phyloP scores from a whole-genome alignment of 495 filamentous ascomycete genomes.

The Penicillium cinerascens region DNA sequence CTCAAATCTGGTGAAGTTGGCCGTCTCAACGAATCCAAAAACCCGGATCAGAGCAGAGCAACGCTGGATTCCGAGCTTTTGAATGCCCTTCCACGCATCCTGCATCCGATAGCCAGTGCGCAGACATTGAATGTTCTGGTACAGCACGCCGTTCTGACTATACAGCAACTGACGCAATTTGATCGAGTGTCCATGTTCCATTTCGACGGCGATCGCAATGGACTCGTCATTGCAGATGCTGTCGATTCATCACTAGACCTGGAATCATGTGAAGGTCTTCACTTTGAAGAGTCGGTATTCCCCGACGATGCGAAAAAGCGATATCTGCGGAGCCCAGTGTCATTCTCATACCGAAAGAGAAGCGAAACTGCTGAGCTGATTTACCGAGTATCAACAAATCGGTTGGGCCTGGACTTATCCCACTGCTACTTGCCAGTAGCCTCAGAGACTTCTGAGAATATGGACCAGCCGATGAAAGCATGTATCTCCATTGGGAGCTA shows the following conservation, averaged over 20 bases:
- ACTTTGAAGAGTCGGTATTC: conserved; percentile 82
- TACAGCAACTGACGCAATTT: conserved; percentile 78
- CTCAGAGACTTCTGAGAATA: conserved; percentile 57
- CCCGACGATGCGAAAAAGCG: conserved; percentile 69
- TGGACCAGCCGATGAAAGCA: conserved; percentile 66
- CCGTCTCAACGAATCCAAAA: neutral
- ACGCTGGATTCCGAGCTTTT: conserved; percentile 65
- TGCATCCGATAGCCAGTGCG: conserved; percentile 71
- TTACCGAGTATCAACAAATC: conserved; percentile 66
- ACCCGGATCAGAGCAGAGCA: conserved; percentile 45
- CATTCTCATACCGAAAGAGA: conserved; percentile 18
- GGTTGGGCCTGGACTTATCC: conserved; percentile 66
- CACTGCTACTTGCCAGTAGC: conserved; percentile 78
- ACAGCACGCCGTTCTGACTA: conserved; percentile 15
- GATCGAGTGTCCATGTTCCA: conserved; percentile 87
- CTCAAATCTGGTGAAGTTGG: neutral
- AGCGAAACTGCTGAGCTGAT: conserved; percentile 58
- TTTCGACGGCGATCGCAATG: conserved; percentile 75
- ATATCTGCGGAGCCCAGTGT: conserved; percentile 55
- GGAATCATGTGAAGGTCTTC: conserved; percentile 73
- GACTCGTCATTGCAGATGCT: conserved; percentile 76
- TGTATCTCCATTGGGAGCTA: conserved; percentile 92
- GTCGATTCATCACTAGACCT: conserved; percentile 66
- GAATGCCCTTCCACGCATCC: conserved; percentile 81
- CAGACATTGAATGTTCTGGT: conserved; percentile 52